phyloP scores from a whole-genome alignment of 192 early-diverging fungal genomes.

The Entomortierella chlamydospora region DNA sequence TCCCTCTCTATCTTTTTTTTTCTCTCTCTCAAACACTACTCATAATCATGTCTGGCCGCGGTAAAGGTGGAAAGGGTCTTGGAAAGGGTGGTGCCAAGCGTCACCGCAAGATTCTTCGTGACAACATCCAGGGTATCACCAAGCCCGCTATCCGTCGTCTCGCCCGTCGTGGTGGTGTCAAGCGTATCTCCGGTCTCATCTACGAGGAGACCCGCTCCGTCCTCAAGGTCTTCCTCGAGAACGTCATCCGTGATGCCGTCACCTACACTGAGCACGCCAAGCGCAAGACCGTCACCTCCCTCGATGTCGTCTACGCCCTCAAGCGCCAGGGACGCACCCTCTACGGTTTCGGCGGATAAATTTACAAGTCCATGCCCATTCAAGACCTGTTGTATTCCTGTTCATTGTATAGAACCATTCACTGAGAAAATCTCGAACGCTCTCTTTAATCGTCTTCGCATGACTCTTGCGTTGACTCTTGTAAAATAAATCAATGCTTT shows the following conservation, averaged over 20 bases:
- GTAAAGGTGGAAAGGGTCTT: constrained; percentile 99
- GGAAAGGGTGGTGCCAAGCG: constrained; percentile 99
- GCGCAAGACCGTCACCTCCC: constrained; percentile 98
- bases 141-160: constrained; percentile 99
- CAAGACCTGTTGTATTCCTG: constrained; percentile 23
- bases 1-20: background rate
- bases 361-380: background rate
- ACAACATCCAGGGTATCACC: constrained; percentile 98
- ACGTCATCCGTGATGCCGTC: constrained; percentile 98
- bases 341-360: constrained; percentile 74
- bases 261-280: constrained; percentile 99
- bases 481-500: constrained; percentile 39
- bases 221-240: constrained; percentile 98
- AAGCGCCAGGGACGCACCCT: constrained; percentile 98
- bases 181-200: constrained; percentile 99
- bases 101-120: constrained; percentile 99
- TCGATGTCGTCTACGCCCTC: constrained; percentile 98
- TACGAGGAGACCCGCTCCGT: constrained; percentile 99
- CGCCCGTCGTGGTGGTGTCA: constrained; percentile 99
- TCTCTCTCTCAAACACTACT: constrained; percentile 2
- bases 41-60: constrained; percentile 91
- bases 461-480: constrained; percentile 24
- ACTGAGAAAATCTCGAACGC: background rate
- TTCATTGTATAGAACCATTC: constrained; percentile 37
- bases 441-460: constrained; percentile 32